Percentiles rank a stretch among this genome's conserved stretches.
These are phyloP conservation scores for Alternaria gansuensis DNA, from an alignment of 2,329 filamentous ascomycete genomes.

Conservation along the genomic window DNA sequence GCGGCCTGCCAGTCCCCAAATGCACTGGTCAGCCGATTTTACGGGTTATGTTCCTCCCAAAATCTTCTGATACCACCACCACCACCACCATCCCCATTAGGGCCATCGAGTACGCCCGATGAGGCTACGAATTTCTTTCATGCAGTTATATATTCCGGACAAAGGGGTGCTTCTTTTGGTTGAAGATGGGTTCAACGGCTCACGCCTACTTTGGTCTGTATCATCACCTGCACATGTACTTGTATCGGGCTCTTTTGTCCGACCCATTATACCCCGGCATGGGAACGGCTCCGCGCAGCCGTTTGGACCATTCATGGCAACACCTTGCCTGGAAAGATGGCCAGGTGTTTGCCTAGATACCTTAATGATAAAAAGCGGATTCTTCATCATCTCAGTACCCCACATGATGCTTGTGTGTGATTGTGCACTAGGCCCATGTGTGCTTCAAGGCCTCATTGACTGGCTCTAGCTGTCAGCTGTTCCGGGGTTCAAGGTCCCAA, in stretches of 20 bases:
- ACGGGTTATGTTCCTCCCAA: conserved; percentile 46
- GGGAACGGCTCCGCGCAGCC: conserved; percentile 33
- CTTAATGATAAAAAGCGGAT: conserved; percentile 49
- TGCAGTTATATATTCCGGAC: conserved; percentile 39
- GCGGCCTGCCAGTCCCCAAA: conserved; percentile 15
- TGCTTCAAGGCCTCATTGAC: conserved; percentile 18
- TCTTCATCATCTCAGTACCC: conserved; percentile 22
- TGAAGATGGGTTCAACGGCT: conserved; percentile 48
- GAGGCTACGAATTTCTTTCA: conserved; percentile 53
- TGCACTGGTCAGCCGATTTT: conserved; percentile 30
- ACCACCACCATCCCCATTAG: background rate
- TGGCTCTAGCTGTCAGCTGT: conserved; percentile 29
- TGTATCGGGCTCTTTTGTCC: conserved; percentile 43
- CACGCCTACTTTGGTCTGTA: conserved; percentile 53
- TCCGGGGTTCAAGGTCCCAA: conserved; percentile 38
- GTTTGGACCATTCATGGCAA: conserved; percentile 39
- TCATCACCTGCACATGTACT: conserved; percentile 54
- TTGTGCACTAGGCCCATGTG: conserved; percentile 22
- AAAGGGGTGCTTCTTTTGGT: conserved; percentile 43
- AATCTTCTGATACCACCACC: conserved; percentile 48
- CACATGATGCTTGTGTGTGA: conserved; percentile 13
- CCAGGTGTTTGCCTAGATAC: conserved; percentile 46
- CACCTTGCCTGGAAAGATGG: conserved; percentile 40
- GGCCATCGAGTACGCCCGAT: conserved; percentile 46
- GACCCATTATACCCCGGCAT: conserved; percentile 50